Conservation (phyloP, 257 asterid genomes). For the Plantago major region DNA sequence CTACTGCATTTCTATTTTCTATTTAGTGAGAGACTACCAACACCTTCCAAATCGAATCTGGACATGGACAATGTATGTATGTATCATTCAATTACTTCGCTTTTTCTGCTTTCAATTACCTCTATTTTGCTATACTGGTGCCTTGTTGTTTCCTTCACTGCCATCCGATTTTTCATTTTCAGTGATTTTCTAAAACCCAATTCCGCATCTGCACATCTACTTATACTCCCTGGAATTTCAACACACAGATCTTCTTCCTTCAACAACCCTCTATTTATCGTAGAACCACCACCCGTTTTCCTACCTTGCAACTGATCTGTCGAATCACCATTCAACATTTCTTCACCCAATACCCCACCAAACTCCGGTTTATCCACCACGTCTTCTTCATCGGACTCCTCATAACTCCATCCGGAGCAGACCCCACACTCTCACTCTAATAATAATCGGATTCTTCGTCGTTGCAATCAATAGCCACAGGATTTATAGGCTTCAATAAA, state of each 20-base stretch:
- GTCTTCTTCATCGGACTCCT: constrained; percentile 38
- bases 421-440: constrained; percentile 69
- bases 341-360: constrained; percentile 34
- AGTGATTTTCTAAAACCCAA: constrained; percentile 31
- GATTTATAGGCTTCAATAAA: constrained; percentile 49
- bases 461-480: constrained; percentile 42
- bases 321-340: constrained; percentile 22
- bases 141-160: no score
- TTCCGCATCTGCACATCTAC: constrained; percentile 42
- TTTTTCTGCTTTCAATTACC: no score
- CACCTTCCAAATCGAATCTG: no score
- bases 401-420: constrained; percentile 55
- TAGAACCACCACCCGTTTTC: constrained; percentile 25
- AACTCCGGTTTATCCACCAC: constrained; percentile 26
- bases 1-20: no score
- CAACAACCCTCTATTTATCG: constrained; percentile 60
- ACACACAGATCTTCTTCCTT: constrained; percentile 63
- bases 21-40: no score
- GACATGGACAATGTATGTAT: no score
- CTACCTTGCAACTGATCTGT: constrained; percentile 19
- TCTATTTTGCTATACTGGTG: no score
- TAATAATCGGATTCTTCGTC: constrained; percentile 56
- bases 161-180: no score
- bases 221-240: constrained; percentile 48
- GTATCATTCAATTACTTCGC: no score